These are phyloP conservation scores for Puccinellia tenuiflora DNA, from an alignment of 176 grass and related monocot genomes.

Conservation along the genomic window DNA sequence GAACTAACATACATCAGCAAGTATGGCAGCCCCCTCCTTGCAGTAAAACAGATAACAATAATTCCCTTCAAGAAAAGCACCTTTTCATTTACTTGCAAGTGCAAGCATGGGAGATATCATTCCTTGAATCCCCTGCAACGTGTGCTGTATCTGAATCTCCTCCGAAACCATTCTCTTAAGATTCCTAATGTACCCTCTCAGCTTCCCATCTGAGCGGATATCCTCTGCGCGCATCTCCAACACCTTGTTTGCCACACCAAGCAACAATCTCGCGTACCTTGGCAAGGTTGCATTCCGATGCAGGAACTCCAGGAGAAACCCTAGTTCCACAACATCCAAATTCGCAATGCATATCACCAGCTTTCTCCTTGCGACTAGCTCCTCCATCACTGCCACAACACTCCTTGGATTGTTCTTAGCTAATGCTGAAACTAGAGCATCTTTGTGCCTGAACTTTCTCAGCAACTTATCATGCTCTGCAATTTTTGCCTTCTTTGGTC, in stretches of 20 bases:
- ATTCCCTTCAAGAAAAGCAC: slow-evolving; percentile 1
- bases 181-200: slow-evolving; percentile 53
- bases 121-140: slow-evolving; percentile 80
- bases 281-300: slow-evolving; percentile 59
- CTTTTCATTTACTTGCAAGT: slow-evolving; percentile 59
- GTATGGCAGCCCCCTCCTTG: not conserved
- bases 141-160: slow-evolving; percentile 80
- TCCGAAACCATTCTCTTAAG: slow-evolving; percentile 56
- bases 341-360: slow-evolving; percentile 59
- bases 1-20: slow-evolving; percentile 9
- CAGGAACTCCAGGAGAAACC: slow-evolving; percentile 54
- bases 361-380: slow-evolving; percentile 80
- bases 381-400: slow-evolving; percentile 75
- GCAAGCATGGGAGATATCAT: slow-evolving; percentile 85
- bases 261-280: slow-evolving; percentile 61
- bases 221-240: slow-evolving; percentile 64
- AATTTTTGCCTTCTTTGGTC: slow-evolving; percentile 62
- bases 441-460: slow-evolving; percentile 81
- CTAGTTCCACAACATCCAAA: slow-evolving; percentile 54
- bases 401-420: slow-evolving; percentile 47
- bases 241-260: slow-evolving; percentile 71
- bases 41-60: not conserved
- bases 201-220: slow-evolving; percentile 43
- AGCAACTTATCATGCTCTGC: slow-evolving; percentile 76
- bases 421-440: slow-evolving; percentile 65